A percentile compares a stretch with the other conserved stretches of the same genome.
These are phyloP conservation scores for Trichoderma koningii DNA, from an alignment of 2,329 filamentous ascomycete genomes.

Conservation along the genomic window DNA sequence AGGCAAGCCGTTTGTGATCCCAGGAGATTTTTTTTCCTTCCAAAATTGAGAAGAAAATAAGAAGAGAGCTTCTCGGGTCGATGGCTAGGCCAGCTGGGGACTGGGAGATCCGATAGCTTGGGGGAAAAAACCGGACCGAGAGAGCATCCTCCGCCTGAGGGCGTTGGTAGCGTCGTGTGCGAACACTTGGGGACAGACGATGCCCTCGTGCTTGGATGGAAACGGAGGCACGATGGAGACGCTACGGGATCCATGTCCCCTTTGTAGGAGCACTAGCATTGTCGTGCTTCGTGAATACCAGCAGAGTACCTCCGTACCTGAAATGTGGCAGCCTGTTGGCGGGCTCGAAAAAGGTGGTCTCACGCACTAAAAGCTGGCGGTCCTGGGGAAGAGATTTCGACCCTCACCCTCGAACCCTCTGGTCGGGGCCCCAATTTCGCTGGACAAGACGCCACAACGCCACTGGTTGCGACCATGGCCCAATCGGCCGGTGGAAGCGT, in stretches of 20 bases:
- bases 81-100: conserved; percentile 16
- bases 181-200: conserved; percentile 8
- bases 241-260: conserved; percentile 20
- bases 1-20: not conserved
- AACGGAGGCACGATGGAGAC: conserved; percentile 19
- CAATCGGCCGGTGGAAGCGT: conserved; percentile 26
- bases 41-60: conserved; percentile 12
- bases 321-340: conserved; percentile 12
- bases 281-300: no score
- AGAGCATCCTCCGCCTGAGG: conserved; percentile 16
- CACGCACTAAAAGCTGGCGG: not conserved
- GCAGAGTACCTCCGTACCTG: no score
- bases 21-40: not conserved
- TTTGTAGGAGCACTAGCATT: not conserved
- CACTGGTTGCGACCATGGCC: conserved; percentile 16
- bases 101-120: conserved; percentile 23
- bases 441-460: conserved; percentile 27
- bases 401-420: conserved; percentile 9
- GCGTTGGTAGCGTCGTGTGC: conserved; percentile 14
- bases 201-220: conserved; percentile 12
- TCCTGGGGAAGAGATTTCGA: conserved; percentile 20
- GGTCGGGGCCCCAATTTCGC: conserved; percentile 24
- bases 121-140: conserved; percentile 25
- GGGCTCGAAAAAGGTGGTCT: conserved; percentile 1
- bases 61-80: not conserved